Evolutionary conservation across 2,329 filamentous ascomycete species (phyloP), one percentile per base, ranked within the genome.

Genomic region (Periconia sp.): DNA sequence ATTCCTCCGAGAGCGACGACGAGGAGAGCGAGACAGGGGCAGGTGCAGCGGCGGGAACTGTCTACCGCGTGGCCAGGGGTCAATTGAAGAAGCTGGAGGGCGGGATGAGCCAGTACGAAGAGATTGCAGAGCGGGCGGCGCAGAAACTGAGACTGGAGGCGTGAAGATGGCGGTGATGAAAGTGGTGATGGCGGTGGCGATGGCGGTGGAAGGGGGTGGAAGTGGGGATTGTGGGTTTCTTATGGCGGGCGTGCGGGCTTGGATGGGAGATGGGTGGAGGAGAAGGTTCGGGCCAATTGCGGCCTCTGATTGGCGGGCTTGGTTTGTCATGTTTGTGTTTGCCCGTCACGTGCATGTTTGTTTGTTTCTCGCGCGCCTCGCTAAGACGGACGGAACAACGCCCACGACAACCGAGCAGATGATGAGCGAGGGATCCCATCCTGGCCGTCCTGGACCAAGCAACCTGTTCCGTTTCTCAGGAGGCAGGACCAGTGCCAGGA

Each of bases 11-110:
- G 13, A 23, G 30, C 23, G 76, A 79, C 15, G 43, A 30, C 20
- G 76, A 79, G 14, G 77, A 74, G 0, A 74, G 76, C 0, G 79
- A 79, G 2, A 78, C 79, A 41, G 78, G 79, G 48, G 23, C 33
- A 37, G 31, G 31, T 7, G 75, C 70, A n/a, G 75, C 76, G 15
- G 71, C 68, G 44, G 71, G 71, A 46, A 66, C 57, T 18, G 73
- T 75, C 30, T 74, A 70, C 54, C 64, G 71, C 48, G 47, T 75
- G 50, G 56, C 59, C 48, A 71, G 64, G 57, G 72, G 72, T 41
- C 65, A 68, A 58, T 54, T 75, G 52, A 61, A 55, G 60, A 62
- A 53, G 64, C 60, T 74, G 27, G 69, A 70, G 19, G 68, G 70
- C n/a, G 72, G 72, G 33, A 75, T 75, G 70, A 60, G 63, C 54